Evolutionary conservation across 345 rosid genomes (phyloP).

Genomic region (Cardamine chenopodiifolia): DNA sequence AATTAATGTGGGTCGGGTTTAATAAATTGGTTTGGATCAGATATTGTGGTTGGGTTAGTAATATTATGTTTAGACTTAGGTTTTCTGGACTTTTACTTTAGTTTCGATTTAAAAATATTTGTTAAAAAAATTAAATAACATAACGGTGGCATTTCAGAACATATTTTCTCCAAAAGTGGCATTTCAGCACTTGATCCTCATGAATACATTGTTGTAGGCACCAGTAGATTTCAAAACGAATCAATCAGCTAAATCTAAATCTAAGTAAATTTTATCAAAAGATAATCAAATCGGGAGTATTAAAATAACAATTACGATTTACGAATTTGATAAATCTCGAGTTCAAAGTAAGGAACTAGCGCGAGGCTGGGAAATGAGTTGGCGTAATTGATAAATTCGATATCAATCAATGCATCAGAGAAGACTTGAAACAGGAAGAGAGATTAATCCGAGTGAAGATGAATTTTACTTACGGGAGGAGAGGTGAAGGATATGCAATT

Average conservation of each 20-base stretch:
- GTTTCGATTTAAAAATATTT: too few relatives aligned
- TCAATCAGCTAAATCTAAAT: background rate
- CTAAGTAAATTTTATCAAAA: background rate
- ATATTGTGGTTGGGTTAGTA: too few relatives aligned
- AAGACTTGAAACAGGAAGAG: background rate
- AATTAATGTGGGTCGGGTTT: too few relatives aligned
- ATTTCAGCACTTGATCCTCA: too few relatives aligned
- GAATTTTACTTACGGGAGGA: background rate
- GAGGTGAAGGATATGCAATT: constrained; percentile 1
- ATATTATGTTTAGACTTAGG: too few relatives aligned
- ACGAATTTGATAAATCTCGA: background rate
- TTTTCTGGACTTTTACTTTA: too few relatives aligned
- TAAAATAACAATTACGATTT: background rate
- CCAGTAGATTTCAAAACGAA: background rate
- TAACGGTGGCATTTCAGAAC: too few relatives aligned
- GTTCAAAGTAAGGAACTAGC: background rate
- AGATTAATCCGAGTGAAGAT: background rate
- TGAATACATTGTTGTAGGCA: background rate
- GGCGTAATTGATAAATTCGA: background rate
- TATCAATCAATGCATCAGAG: background rate
- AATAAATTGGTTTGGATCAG: too few relatives aligned
- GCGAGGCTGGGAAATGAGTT: background rate
- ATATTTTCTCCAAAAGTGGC: too few relatives aligned
- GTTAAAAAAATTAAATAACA: too few relatives aligned
- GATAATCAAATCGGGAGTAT: background rate